Base-by-base conservation (phyloP, 257 asterid genomes). In the Nicotiana knightiana region DNA sequence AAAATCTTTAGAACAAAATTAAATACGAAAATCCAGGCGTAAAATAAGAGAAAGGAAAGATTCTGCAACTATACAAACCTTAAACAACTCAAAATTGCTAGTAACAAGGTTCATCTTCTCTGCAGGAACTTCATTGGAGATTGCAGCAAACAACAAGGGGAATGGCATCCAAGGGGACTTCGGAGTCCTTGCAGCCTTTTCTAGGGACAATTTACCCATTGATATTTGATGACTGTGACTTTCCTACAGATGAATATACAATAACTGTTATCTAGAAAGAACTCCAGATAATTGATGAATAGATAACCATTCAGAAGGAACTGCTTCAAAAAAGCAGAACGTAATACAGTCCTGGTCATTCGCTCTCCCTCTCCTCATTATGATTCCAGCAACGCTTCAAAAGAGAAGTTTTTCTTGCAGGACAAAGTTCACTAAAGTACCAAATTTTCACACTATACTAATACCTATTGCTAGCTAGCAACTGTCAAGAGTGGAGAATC, bases 81-180 rank as follows among this genome's bases (percentile, higher is more conserved):
- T 89, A 85, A 89, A 92, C 83, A 88, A 46, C 62, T 88, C 87
- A 68, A 87, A 91, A 76, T 87, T 84, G 53, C 77, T 66, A 28
- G 64, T 87, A 80, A 94, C 90, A 76, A 85, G 87, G 67, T 89
- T 86, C 97, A 93, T 92, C 58, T 82, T 87, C 63, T 89, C 84
- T 64, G 93, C 53, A 46, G 96, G 76, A 66, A 94, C 85, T 83
- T 83, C 83, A 30, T 62, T 81, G 37, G 97, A 89, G 67, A 94
- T 92, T 84, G 94, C 96, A 65, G 90, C 90, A 73, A 93, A 87
- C 86, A 94, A 90, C 92, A 82, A 61, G 5, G 97, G 86, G 87
- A 94, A 91, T 21, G 97, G 92, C 97, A 94, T 86, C 91, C 91
- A 92, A 51, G 96, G 97, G 86, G 96, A 90, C 84, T 88, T 91